Base-by-base conservation (phyloP, 1,139 yeast species). In the Diutina rugosa region DNA sequence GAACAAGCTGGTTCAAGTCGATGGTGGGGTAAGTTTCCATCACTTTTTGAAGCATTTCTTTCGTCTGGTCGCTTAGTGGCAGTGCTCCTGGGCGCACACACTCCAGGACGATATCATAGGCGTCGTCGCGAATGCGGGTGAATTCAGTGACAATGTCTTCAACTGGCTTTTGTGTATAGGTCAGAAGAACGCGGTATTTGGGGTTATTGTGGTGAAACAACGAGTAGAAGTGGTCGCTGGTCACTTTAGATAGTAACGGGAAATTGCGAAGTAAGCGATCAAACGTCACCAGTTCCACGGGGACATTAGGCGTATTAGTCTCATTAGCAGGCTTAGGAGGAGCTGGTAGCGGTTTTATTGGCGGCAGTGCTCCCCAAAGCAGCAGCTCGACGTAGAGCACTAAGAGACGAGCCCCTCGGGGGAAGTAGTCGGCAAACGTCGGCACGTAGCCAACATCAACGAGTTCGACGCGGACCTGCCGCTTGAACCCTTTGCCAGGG, bases 401-500 rank as follows among this genome's bases (percentile, higher is more conserved):
- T 69, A 81, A 76, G 62, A 82, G 81, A 57, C 68, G 74, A 59
- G 77, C 69, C n/a, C 81, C 72, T 62, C 71, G 66, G 61, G 80
- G 76, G 67, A 77, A 73, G 65, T 81, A 75, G 56, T 71, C 76
- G 59, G 77, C 68, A 59, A 74, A 73, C 61, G 82, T 72, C 59
- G 71, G 67, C 61, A 83, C 67, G 63, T 75, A 70, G 57, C 74
- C 66, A 67, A 80, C 62, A 4, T 73, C 69, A 3, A 74, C 56
- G 3, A 88, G 77, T 56, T 68, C 71, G 29, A 80, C 68, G 54
- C 74, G 72, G 48, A 78, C 68, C 55, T 81, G 74, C 55, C 68
- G 66, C 60, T 74, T 78, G 67, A 82, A 87, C 0, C 90, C 87
- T 59, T 74, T 79, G 0, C 81, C 80, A 0, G 85, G 76, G 61